phyloP scores from a whole-genome alignment of 2,329 filamentous ascomycete genomes.

The Fusarium illudens region DNA sequence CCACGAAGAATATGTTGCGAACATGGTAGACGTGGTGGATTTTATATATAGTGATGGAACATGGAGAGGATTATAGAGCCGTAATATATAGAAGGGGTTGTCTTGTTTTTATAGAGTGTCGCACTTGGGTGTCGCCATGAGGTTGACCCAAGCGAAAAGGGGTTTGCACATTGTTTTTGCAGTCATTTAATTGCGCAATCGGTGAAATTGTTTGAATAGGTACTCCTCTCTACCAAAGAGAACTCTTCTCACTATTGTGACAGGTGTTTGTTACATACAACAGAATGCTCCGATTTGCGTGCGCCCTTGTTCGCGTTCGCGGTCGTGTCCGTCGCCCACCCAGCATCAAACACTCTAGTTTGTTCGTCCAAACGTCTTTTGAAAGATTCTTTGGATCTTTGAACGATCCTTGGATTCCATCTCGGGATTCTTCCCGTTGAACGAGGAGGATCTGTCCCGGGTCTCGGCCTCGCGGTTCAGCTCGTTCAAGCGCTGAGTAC shows the following conservation, averaged over 20 bases:
- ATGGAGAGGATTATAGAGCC: background rate
- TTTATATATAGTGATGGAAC: background rate
- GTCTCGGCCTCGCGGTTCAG: conserved; percentile 2
- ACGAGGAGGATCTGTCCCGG: background rate
- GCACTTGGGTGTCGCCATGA: background rate
- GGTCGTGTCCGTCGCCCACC: background rate
- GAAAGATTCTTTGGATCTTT: conserved; percentile 6
- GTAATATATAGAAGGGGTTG: too few species aligned
- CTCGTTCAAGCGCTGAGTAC: background rate
- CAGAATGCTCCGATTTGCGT: background rate
- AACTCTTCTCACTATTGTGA: background rate
- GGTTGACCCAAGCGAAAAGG: background rate
- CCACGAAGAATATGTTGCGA: background rate
- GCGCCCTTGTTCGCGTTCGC: background rate
- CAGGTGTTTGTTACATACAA: background rate
- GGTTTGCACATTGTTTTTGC: background rate
- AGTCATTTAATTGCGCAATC: background rate
- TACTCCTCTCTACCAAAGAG: background rate
- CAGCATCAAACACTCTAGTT: background rate
- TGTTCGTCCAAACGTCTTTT: conserved; percentile 13
- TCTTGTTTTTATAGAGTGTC: background rate
- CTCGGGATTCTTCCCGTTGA: background rate
- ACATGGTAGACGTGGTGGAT: background rate
- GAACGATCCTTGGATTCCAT: background rate
- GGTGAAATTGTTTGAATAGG: background rate